Evolutionary conservation across 108 stramenopile species (phyloP), one percentile per base, ranked within the genome.

Genomic region (Pseudonitzschia multiseries): DNA sequence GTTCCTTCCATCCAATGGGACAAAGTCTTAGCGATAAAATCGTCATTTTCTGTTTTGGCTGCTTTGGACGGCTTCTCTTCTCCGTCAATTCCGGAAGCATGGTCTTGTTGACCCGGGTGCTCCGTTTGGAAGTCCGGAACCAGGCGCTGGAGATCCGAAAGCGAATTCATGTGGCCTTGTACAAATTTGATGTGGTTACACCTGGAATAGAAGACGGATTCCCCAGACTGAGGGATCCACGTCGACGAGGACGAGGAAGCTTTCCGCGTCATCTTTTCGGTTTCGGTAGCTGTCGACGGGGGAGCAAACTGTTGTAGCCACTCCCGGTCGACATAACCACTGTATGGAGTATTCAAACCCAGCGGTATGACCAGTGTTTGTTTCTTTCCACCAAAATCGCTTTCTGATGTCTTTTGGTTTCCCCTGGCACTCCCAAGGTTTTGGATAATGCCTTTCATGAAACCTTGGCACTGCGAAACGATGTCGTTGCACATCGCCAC

Each of bases 141-240:
- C 1, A 36, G 66, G 20, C 81, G 68, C 46, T 85, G 87, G 9
- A 57, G 60, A 14, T 67, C 46, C 29, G 57, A 41, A 2, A 86
- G 75, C 0, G 70, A 73, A 24, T 62, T 32, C 9, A 46, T 41
- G 51, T 88, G 83, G 28, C 56, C 71, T 21, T 74, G 33, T 26
- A 88, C 63, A 50, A 88, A 88, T 46, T 70, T 53, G 4, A 62
- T 26, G 50, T 88, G 87, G 20, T 48, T 24, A 14, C 33, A 24
- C 28, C 71, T 72, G 2, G 80, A 81, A 65, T 88, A 88, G 1
- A 81, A 48, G 3, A 88, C 69, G 5, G n/a, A 14, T 59, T 88
- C 87, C 15, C 85, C 85, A 51, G 44, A 24, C 54, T 88, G 87
- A 1, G 87, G 87, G 18, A 84, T 48, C 87, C 87, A 88, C 4